Base-by-base conservation (phyloP, 2,329 filamentous ascomycete species). In the Pseudogymnoascus sp. region DNA sequence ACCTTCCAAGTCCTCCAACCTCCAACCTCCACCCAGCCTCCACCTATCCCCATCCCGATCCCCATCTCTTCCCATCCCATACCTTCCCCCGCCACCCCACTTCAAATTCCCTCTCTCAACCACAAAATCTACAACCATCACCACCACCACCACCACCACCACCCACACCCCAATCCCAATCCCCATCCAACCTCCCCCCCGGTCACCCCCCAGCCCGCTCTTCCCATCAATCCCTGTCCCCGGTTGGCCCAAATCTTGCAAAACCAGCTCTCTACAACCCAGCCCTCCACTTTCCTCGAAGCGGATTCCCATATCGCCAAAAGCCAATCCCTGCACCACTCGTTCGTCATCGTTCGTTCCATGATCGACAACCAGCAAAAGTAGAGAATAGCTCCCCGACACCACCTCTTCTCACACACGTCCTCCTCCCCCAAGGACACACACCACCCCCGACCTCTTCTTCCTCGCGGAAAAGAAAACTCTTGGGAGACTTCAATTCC, bases 201-300 rank as follows among this genome's bases (percentile, higher is more conserved):
- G 64, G 66, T 68, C 70, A 70, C 11, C 70, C 37, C 2, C 69
- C 69, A 11, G 67, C 66, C n/a, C 66, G 68, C 66, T 71, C 5
- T 6, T 26, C 23, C 69, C 54, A 68, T 66, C 4, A 6, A 11
- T 60, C 68, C 31, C 59, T 40, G 31, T 37, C 37, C 37, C 34
- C 34, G 23, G 21, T 61, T 39, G 37, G 39, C 16, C 39, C 39
- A 42, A 42, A 42, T 21, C 39, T 42, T 42, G 39, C 16, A 42
- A 42, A 42, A 42, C 39, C 39, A 42, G 39, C 16, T 42, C 37
- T 18, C 39, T 4, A 42, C 39, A 42, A 42, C 39, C 39, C 39
- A 42, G 39, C 39, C 39, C 39, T 42, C 39, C 16, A 42, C 39
- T 42, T 42, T 42, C n/a, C 37, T 18, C 8, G 39, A 42, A 42